Conservation (phyloP, 2,329 filamentous ascomycete species). For the Sporothrix schenckii region DNA sequence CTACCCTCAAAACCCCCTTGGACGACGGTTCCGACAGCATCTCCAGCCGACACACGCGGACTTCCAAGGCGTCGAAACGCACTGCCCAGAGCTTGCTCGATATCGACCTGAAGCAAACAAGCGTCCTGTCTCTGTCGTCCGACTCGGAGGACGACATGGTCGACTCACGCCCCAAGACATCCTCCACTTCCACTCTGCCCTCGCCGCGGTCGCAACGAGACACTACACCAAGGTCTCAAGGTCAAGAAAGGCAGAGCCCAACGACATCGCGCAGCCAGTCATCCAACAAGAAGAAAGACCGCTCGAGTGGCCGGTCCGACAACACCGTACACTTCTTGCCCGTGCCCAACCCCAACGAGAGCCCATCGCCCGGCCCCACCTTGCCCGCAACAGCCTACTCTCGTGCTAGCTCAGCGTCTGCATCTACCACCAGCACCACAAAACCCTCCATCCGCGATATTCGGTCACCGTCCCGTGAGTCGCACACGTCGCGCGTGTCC, state of each 20-base stretch:
- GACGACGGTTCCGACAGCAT: conserved; percentile 55
- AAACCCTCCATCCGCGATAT: conserved; percentile 29
- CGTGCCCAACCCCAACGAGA: conserved; percentile 21
- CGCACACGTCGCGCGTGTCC: conserved; percentile 45
- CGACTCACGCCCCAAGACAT: conserved; percentile 43
- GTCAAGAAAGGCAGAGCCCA: conserved; percentile 3
- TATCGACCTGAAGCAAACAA: conserved; percentile 58
- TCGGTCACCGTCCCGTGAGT: conserved; percentile 43
- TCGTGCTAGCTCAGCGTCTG: conserved; percentile 42
- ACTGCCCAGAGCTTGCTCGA: conserved; percentile 54
- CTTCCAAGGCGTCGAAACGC: conserved; percentile 56
- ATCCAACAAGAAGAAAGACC: conserved; percentile 12
- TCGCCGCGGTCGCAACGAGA: background rate
- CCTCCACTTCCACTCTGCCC: conserved; percentile 28
- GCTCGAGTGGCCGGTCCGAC: conserved; percentile 19
- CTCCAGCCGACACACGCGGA: conserved; percentile 59
- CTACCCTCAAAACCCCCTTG: conserved; percentile 41
- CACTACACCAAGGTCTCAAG: background rate
- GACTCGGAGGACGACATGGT: conserved; percentile 56
- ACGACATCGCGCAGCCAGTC: background rate
- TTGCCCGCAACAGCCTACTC: conserved; percentile 32
- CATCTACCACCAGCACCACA: conserved; percentile 33
- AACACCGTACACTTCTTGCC: conserved; percentile 27
- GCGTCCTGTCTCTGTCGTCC: conserved; percentile 60
- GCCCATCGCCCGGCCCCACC: background rate